Conservation (phyloP, 768 basidiomycete species). For the Tricholoma bakamatsutake region DNA sequence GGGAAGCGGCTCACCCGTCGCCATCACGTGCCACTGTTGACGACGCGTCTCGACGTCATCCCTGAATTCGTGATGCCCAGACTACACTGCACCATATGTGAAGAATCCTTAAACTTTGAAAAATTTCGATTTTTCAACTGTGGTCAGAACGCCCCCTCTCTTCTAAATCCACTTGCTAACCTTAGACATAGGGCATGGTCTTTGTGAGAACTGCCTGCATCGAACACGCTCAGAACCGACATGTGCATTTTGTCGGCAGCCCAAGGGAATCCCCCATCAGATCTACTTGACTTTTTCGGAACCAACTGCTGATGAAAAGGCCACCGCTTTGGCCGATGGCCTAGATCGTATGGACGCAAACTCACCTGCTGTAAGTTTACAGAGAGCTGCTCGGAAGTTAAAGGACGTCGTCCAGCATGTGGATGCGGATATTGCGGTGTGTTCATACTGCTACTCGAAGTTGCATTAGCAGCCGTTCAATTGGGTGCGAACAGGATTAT, state of each 20-base stretch:
- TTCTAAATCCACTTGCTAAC: not conserved
- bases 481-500: not conserved
- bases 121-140: conserved; percentile 1
- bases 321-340: not conserved
- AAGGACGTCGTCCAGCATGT: not conserved
- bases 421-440: not conserved
- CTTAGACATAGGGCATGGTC: not conserved
- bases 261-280: not conserved
- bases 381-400: conserved; percentile 3
- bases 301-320: not conserved
- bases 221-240: not conserved
- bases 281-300: not conserved
- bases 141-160: not conserved
- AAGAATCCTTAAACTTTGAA: not conserved
- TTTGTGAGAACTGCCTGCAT: not conserved
- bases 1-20: too few relatives aligned
- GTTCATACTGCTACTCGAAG: not conserved
- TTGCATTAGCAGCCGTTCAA: not conserved
- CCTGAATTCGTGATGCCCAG: not conserved
- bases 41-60: too few relatives aligned
- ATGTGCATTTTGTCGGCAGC: not conserved
- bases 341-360: conserved; percentile 1
- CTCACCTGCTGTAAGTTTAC: conserved; percentile 1
- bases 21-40: too few relatives aligned
- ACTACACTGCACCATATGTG: conserved; percentile 1